These are phyloP conservation scores for Cordia subcordata DNA, from an alignment of 257 asterid species.

Conservation along the genomic window DNA sequence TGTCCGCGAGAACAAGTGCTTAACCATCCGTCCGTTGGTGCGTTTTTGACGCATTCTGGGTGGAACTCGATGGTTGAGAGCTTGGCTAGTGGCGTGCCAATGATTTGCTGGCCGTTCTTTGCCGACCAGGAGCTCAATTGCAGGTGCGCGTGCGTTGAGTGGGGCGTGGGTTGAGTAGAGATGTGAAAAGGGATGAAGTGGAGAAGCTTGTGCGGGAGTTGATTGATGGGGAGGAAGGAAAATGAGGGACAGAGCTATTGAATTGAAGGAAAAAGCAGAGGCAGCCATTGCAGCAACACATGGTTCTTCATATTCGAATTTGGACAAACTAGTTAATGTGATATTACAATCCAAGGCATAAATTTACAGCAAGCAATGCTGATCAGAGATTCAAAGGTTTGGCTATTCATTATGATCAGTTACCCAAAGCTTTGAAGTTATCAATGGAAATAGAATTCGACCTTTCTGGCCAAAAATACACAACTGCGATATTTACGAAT, in stretches of 20 bases:
- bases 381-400: too few species aligned
- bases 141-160: slow-evolving; percentile 23
- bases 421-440: too few species aligned
- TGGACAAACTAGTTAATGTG: slow-evolving; percentile 16
- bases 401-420: too few species aligned
- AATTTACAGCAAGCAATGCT: too few species aligned
- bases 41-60: slow-evolving; percentile 37
- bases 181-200: slow-evolving; percentile 25
- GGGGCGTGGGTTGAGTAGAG: slow-evolving; percentile 25
- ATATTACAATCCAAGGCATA: slow-evolving; percentile 1
- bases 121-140: slow-evolving; percentile 42
- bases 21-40: slow-evolving; percentile 28
- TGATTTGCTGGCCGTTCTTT: slow-evolving; percentile 45
- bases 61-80: slow-evolving; percentile 42
- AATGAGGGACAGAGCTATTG: slow-evolving; percentile 25
- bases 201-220: slow-evolving; percentile 17
- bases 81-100: slow-evolving; percentile 29
- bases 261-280: slow-evolving; percentile 23
- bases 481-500: too few species aligned
- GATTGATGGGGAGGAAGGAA: slow-evolving; percentile 32
- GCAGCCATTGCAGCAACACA: slow-evolving; percentile 6
- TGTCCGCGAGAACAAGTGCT: slow-evolving; percentile 38
- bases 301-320: slow-evolving; percentile 31
- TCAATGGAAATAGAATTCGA: too few species aligned
- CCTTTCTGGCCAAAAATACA: too few species aligned